Base-by-base conservation (phyloP, 2,329 filamentous ascomycete genomes). In the Dryadomyces quercivorus region DNA sequence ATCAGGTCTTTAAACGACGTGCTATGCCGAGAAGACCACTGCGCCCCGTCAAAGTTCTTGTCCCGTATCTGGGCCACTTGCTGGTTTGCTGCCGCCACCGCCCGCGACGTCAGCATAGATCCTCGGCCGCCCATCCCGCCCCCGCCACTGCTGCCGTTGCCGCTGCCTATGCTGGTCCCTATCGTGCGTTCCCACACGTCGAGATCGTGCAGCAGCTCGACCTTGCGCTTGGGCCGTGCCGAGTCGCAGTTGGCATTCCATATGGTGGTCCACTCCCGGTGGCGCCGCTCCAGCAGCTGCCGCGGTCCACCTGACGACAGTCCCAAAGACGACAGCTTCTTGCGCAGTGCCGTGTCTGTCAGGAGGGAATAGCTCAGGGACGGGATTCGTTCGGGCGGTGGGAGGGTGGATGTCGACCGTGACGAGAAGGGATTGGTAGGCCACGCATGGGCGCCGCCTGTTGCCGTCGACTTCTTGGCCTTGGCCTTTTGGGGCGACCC, bases 211-310 rank as follows among this genome's bases (percentile, higher is more conserved):
- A 95, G 69, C 5, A 98, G 68, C 55, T 93, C 84, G 7, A 70
- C 64, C 59, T 87, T 88, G 12, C 75, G 74, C 64, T 85, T 86
- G 0, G 89, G 89, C 1, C 74, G 73, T 40, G 78, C 79, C 2
- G 91, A 86, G 67, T 98, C 93, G 69, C 90, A 95, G 65, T 98
- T 98, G 12, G 94, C 88, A 67, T 98, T 98, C 86, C 89, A 96
- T 18, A 98, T 71, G 42, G 93, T 96, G 52, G 93, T 77, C 91
- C 91, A 98, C 68, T 98, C 93, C 22, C 81, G 88, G 63, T 97
- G 91, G 18, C 94, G 80, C 60, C 77, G 80, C 65, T 92, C 85
- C 53, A 97, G 73, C 1, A 91, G 74, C 48, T 76, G 72, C 48
- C 85, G 85, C 0, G 76, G 69, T 1, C 93, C 93, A 57, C 72